A percentile compares a stretch with the other conserved stretches of the same genome.
These are phyloP conservation scores for Xylariaceae sp. DNA, from an alignment of 2,329 filamentous ascomycete species.

Conservation along the genomic window DNA sequence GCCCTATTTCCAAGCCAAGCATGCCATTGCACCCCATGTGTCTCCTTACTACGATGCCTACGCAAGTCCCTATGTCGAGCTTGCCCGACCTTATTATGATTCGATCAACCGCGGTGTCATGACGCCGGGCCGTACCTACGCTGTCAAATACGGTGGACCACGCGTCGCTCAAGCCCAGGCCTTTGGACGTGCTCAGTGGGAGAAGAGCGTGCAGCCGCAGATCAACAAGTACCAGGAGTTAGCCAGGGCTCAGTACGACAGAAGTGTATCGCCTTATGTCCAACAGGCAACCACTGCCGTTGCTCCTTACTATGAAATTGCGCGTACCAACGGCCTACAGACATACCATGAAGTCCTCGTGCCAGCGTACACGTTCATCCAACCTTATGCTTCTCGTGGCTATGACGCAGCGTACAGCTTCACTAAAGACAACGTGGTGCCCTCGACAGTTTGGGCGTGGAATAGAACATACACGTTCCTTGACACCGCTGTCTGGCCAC, in stretches of 20 bases:
- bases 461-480: conserved; percentile 65
- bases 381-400: conserved; percentile 66
- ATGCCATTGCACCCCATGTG: conserved; percentile 63
- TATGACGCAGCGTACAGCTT: conserved; percentile 65
- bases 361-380: conserved; percentile 67
- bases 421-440: conserved; percentile 63
- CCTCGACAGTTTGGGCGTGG: conserved; percentile 66
- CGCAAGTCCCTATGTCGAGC: conserved; percentile 74
- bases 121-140: conserved; percentile 60
- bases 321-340: conserved; percentile 56
- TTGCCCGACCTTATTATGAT: conserved; percentile 69
- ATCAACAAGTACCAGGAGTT: conserved; percentile 59
- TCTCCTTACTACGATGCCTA: conserved; percentile 83
- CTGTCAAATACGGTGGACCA: conserved; percentile 70
- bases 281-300: conserved; percentile 51
- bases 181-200: conserved; percentile 70
- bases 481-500: conserved; percentile 73
- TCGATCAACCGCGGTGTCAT: conserved; percentile 59
- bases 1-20: conserved; percentile 67
- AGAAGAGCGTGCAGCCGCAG: conserved; percentile 70
- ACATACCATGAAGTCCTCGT: conserved; percentile 68
- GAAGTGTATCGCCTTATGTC: conserved; percentile 68
- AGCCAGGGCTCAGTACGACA: conserved; percentile 61
- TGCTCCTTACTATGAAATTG: conserved; percentile 67
- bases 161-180: conserved; percentile 61